Percentiles rank a stretch among this genome's conserved stretches.
These are phyloP conservation scores for Globisporangium lucens DNA, from an alignment of 352 stramenopile genomes.

Conservation along the genomic window DNA sequence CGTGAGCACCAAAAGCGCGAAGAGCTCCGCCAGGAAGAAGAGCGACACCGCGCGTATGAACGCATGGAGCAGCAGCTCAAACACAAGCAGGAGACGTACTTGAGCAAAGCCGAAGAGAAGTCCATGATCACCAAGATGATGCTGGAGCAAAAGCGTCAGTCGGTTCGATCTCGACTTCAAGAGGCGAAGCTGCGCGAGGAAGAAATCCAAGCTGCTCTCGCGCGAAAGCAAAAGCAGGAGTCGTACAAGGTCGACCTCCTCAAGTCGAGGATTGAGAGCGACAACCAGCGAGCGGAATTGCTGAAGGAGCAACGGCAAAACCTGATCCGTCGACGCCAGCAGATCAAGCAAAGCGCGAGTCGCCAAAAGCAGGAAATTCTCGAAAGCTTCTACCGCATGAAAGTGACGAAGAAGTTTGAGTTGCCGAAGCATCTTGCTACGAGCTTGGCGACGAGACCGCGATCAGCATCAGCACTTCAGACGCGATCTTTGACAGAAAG, in stretches of 20 bases:
- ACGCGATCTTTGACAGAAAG: slow-evolving; percentile 35
- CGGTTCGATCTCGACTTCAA: slow-evolving; percentile 45
- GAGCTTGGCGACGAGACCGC: slow-evolving; percentile 30
- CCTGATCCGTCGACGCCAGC: slow-evolving; percentile 54
- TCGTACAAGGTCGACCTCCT: slow-evolving; percentile 56
- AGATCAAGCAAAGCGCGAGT: slow-evolving; percentile 58
- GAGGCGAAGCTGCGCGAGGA: slow-evolving; percentile 79
- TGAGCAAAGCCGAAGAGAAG: slow-evolving; percentile 58
- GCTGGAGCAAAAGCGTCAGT: slow-evolving; percentile 49
- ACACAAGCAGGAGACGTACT: slow-evolving; percentile 36
- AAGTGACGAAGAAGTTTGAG: slow-evolving; percentile 74
- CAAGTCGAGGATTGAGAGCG: slow-evolving; percentile 55
- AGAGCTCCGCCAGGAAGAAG: slow-evolving; percentile 45
- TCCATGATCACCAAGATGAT: slow-evolving; percentile 41
- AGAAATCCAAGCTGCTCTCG: slow-evolving; percentile 62
- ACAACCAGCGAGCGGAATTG: slow-evolving; percentile 48
- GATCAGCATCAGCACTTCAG: slow-evolving; percentile 32
- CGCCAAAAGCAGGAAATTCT: slow-evolving; percentile 73
- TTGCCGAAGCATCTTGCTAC: slow-evolving; percentile 47
- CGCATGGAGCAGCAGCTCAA: slow-evolving; percentile 60
- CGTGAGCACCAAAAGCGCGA: slow-evolving; percentile 48
- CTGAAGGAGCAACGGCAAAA: slow-evolving; percentile 58
- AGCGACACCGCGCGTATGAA: slow-evolving; percentile 49
- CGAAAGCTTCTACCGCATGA: slow-evolving; percentile 81
- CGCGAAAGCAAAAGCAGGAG: slow-evolving; percentile 61